A percentile compares a stretch with the other conserved stretches of the same genome.
Evolutionary conservation across 2,329 filamentous ascomycete species (phyloP).

Genomic region (Botrytis hyacinthi): DNA sequence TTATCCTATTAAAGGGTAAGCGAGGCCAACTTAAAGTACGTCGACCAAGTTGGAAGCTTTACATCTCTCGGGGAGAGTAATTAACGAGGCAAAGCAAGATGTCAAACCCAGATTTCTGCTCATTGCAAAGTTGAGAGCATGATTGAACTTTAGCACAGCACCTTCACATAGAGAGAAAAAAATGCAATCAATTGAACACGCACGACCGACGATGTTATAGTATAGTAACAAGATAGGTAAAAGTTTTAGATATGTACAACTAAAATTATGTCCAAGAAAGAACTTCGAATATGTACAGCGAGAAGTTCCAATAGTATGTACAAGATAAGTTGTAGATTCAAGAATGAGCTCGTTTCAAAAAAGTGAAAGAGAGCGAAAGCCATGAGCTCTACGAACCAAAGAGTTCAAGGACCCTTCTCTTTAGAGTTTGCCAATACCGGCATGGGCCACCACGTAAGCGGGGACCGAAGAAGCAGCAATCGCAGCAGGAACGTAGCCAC

Average conservation of each 20-base stretch:
- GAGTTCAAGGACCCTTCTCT: background rate
- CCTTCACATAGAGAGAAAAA: background rate
- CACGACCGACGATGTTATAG: background rate
- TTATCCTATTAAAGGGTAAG: background rate
- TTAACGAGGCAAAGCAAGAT: background rate
- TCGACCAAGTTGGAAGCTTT: background rate
- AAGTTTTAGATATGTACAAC: background rate
- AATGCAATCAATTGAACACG: background rate
- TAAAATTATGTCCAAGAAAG: background rate
- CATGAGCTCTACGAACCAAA: background rate
- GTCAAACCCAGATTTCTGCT: no score
- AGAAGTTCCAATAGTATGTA: background rate
- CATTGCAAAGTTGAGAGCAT: background rate
- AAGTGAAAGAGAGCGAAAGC: background rate
- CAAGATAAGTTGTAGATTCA: background rate
- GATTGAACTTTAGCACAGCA: background rate
- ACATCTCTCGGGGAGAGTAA: background rate
- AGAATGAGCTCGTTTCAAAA: background rate
- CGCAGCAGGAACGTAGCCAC: background rate
- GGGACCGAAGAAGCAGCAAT: conserved; percentile 11
- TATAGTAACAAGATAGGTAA: background rate
- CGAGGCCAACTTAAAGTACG: background rate
- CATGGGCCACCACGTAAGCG: conserved; percentile 8
- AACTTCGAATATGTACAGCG: background rate
- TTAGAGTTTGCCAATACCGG: conserved; percentile 18